These are phyloP conservation scores for Lentinus tigrinus DNA, from an alignment of 768 basidiomycete genomes.

Conservation along the genomic window DNA sequence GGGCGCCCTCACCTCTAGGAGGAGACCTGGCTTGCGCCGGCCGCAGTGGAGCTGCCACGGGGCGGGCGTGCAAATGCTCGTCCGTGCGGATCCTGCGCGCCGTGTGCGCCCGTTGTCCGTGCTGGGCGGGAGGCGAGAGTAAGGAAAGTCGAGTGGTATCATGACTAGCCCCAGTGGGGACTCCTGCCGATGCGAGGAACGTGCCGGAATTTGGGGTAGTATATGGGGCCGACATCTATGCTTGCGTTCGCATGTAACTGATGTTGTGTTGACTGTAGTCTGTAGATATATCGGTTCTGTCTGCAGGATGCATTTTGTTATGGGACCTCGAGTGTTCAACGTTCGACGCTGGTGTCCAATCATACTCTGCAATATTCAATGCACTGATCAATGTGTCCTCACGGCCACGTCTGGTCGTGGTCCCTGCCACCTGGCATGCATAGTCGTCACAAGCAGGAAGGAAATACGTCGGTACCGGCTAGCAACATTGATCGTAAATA, in stretches of 20 bases:
- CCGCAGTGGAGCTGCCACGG: slow-evolving; percentile 20
- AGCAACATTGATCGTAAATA: too few relatives aligned
- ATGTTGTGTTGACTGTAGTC: not conserved
- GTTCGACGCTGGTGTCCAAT: too few relatives aligned
- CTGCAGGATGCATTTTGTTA: not conserved
- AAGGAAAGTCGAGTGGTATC: slow-evolving; percentile 42
- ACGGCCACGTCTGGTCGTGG: too few relatives aligned
- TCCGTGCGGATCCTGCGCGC: slow-evolving; percentile 19
- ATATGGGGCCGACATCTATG: slow-evolving; percentile 70
- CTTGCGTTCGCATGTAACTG: not conserved
- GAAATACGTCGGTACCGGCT: too few relatives aligned
- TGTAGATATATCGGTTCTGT: not conserved
- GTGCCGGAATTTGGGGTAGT: slow-evolving; percentile 79
- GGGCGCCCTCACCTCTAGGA: slow-evolving; percentile 10
- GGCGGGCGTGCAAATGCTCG: slow-evolving; percentile 13
- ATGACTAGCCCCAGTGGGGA: slow-evolving; percentile 70
- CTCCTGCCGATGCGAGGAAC: slow-evolving; percentile 74
- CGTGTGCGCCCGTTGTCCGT: not conserved
- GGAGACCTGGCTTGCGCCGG: slow-evolving; percentile 13
- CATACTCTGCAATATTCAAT: too few relatives aligned
- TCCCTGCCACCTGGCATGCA: too few relatives aligned
- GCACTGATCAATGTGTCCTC: too few relatives aligned
- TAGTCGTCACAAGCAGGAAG: too few relatives aligned
- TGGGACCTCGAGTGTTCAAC: too few relatives aligned
- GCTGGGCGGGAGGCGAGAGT: slow-evolving; percentile 42